phyloP scores from a whole-genome alignment of 1,139 yeast genomes.

The Saccharomyces hybrid region DNA sequence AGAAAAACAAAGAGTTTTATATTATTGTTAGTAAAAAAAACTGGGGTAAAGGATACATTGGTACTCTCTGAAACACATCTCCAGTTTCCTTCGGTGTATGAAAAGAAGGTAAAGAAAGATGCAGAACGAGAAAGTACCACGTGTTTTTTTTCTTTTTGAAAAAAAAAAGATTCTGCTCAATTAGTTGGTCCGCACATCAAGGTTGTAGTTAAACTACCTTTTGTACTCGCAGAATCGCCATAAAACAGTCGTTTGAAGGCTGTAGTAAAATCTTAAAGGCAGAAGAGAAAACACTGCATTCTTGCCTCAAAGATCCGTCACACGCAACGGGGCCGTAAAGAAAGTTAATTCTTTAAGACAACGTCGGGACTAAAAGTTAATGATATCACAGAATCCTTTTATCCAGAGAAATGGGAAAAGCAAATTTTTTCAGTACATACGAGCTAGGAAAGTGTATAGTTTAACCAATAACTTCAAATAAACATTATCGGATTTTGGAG shows the following conservation, averaged over 20 bases:
- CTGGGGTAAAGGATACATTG: background rate
- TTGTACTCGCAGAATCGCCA: conserved; percentile 55
- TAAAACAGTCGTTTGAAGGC: background rate
- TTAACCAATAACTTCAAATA: conserved; percentile 96
- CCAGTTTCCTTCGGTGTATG: conserved; percentile 7
- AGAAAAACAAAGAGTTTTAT: conserved; percentile 6
- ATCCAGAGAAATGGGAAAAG: background rate
- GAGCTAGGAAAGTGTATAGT: conserved; percentile 98
- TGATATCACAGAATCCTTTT: conserved; percentile 16
- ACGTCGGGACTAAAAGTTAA: background rate
- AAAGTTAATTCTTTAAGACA: background rate
- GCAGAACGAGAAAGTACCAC: background rate
- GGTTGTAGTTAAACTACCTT: background rate
- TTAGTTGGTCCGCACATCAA: conserved; percentile 14
- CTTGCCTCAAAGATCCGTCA: background rate
- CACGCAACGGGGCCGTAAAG: background rate
- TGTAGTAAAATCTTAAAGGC: background rate
- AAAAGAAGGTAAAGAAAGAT: conserved; percentile 1
- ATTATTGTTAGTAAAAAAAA: conserved; percentile 18
- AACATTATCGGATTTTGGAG: conserved; percentile 41
- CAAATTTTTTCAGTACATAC: conserved; percentile 47
- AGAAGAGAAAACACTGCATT: background rate
- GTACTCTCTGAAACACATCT: background rate
- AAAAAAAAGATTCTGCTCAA: conserved; percentile 29
- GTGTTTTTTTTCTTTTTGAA: background rate